These are phyloP conservation scores for Raphanus sativus DNA, from an alignment of 345 rosid species.

Conservation along the genomic window DNA sequence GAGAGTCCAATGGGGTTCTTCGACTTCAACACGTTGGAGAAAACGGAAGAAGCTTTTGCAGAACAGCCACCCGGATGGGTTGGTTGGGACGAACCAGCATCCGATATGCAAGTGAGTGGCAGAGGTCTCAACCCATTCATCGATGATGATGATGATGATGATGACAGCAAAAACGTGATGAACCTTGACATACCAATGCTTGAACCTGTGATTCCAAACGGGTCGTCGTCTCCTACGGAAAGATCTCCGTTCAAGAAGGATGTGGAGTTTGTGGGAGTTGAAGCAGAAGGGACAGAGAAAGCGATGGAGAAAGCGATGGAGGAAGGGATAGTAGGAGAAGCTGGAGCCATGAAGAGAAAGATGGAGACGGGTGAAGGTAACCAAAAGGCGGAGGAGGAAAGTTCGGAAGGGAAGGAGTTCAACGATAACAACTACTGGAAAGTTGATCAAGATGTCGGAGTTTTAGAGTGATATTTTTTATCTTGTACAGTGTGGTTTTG, in stretches of 20 bases:
- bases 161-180: slow-evolving; percentile 34
- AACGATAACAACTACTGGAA: slow-evolving; percentile 95
- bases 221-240: slow-evolving; percentile 46
- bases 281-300: slow-evolving; percentile 80
- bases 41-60: slow-evolving; percentile 57
- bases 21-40: slow-evolving; percentile 47
- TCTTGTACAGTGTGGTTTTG: slow-evolving; percentile 38
- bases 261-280: slow-evolving; percentile 93
- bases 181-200: slow-evolving; percentile 41
- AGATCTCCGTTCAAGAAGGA: slow-evolving; percentile 89
- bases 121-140: slow-evolving; percentile 75
- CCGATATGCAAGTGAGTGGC: slow-evolving; percentile 59
- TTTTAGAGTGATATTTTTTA: slow-evolving; percentile 51
- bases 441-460: slow-evolving; percentile 83
- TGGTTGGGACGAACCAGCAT: slow-evolving; percentile 70
- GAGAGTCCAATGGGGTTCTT: slow-evolving; percentile 39
- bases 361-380: slow-evolving; percentile 48
- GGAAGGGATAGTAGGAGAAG: slow-evolving; percentile 95
- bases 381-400: slow-evolving; percentile 51
- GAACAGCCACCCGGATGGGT: slow-evolving; percentile 84
- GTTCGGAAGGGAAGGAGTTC: slow-evolving; percentile 70
- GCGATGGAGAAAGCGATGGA: slow-evolving; percentile 96
- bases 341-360: slow-evolving; percentile 78
- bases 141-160: slow-evolving; percentile 51
- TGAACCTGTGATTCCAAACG: slow-evolving; percentile 43